These are phyloP conservation scores for Skeletonema grethae DNA, from an alignment of 108 stramenopile species.

Conservation along the genomic window DNA sequence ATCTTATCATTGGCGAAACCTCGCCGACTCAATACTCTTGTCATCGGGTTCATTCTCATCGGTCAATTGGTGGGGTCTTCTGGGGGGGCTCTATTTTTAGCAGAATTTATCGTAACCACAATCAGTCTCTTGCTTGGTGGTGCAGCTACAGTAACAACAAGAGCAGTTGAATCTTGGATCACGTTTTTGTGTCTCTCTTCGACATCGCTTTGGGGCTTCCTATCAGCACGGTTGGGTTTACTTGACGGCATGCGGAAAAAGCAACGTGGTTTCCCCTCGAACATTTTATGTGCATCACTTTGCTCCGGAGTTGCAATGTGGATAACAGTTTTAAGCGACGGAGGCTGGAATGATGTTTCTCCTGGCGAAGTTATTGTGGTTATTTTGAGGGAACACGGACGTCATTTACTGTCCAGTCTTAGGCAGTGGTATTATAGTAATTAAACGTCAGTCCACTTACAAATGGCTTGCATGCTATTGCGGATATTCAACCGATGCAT, in stretches of 20 bases:
- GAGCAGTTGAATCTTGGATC: constrained; percentile 66
- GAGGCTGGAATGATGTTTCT: constrained; percentile 3
- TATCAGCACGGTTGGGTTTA: constrained; percentile 62
- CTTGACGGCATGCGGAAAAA: constrained; percentile 59
- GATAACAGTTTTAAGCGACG: background rate
- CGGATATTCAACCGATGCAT: no score
- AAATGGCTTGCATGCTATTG: no score
- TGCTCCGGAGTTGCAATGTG: constrained; percentile 24
- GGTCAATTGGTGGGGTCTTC: constrained; percentile 77
- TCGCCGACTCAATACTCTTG: constrained; percentile 47
- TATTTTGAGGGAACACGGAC: background rate
- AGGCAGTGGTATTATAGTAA: background rate
- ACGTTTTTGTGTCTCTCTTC: constrained; percentile 62
- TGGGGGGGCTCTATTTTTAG: constrained; percentile 70
- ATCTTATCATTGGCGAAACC: constrained; percentile 50
- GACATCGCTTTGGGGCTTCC: constrained; percentile 66
- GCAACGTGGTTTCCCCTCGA: constrained; percentile 51
- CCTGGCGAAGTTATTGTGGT: background rate
- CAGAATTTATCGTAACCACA: constrained; percentile 70
- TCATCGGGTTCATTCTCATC: constrained; percentile 53
- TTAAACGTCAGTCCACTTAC: background rate
- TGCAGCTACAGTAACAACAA: constrained; percentile 60
- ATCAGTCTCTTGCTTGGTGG: constrained; percentile 71
- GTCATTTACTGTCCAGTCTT: background rate
- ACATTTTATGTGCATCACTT: constrained; percentile 53